These are phyloP conservation scores for Pyrus communis DNA, from an alignment of 306 rosid species.

Conservation along the genomic window DNA sequence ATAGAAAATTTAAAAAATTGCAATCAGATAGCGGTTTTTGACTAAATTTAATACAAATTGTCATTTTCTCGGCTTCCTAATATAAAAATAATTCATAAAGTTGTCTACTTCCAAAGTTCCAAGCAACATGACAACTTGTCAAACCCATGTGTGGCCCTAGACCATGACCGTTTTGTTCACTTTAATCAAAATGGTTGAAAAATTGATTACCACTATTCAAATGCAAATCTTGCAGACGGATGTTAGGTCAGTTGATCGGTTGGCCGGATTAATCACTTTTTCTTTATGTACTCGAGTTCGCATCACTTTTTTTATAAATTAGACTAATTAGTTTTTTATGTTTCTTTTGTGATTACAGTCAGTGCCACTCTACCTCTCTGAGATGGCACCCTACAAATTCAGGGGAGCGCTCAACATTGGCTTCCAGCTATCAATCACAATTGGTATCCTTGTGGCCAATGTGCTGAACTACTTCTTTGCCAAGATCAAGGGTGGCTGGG, in stretches of 20 bases:
- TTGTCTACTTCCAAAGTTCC: background rate
- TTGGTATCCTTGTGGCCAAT: slow-evolving; percentile 79
- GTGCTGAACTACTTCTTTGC: slow-evolving; percentile 81
- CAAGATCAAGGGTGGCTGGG: slow-evolving; percentile 92
- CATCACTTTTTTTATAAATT: background rate
- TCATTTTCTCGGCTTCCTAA: background rate
- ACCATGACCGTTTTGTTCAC: background rate
- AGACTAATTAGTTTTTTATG: background rate
- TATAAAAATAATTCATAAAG: background rate
- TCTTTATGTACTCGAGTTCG: background rate
- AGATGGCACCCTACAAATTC: slow-evolving; percentile 84
- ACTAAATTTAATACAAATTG: background rate
- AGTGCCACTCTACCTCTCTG: slow-evolving; percentile 87
- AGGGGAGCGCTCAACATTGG: slow-evolving; percentile 86
- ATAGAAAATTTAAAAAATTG: background rate
- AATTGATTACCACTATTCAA: too few relatives aligned
- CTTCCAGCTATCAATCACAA: slow-evolving; percentile 71
- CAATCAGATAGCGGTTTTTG: background rate
- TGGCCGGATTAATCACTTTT: fast-evolving
- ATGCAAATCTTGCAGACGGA: background rate
- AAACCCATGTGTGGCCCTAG: background rate
- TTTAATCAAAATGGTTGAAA: background rate
- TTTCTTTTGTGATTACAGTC: slow-evolving; percentile 37
- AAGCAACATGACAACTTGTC: slow-evolving; percentile 18
- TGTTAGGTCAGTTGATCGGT: background rate